Evolutionary conservation across 148 eudicot species (phyloP), one percentile per base, ranked within the genome.

Genomic region (Tetragonia tetragonoides): DNA sequence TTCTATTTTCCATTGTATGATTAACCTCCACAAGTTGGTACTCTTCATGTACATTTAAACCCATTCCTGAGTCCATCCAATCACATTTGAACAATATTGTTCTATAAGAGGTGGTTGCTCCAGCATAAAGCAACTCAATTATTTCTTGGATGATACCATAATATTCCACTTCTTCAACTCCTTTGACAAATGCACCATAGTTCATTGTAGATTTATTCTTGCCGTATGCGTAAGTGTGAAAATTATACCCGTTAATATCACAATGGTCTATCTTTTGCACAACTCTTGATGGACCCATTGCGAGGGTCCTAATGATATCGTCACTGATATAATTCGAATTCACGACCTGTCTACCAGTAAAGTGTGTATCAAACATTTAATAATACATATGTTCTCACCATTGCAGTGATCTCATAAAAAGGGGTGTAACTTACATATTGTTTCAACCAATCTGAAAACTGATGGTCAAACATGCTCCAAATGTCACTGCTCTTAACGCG

Each of bases 171-270:
- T 9, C n/a, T n/a, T 49, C 53, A 49, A 2, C 9, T 49, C 56
- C 46, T 53, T 46, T 70, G 9, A 47, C 70, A 70, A 47, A 46
- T 4, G 70, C 70, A n/a, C 75, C 75, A 46, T 78, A 70, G 60
- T 78, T 70, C 47, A 44, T 49, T 4, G 62, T 47, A 23, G 49
- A 10, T 62, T 64, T 71, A 4, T 78, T 51, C 68, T 71, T 71
- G 16, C 63, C 81, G 40, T 63, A 78, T 8, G 42, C 39, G 8
- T 34, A 71, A n/a, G 76, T 78, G 62, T 78, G 71, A 38, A 72
- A 71, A 51, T 72, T 49, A 51, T 28, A 71, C 7, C 71, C 81
- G 14, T 78, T 63, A 10, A 78, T 49, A 21, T 39, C 38, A 23
- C 63, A 78, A 1, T 23, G 63, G 10, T 47, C 5, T 47, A 21